Conservation (phyloP, 495 filamentous ascomycete genomes). For the Glutinoglossum americanum region DNA sequence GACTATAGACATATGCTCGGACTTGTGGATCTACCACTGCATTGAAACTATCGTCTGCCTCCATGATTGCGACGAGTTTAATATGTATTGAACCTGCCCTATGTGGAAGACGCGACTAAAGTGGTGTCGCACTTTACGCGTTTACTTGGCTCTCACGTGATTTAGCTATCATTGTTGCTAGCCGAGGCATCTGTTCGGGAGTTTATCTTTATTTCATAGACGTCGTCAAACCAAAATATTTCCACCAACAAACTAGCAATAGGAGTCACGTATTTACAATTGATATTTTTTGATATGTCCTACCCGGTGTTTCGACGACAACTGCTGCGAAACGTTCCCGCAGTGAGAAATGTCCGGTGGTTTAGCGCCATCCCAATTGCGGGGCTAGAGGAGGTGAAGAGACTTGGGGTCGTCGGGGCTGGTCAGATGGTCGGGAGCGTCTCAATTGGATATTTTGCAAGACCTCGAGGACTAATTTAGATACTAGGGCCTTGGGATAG, state of each 20-base stretch:
- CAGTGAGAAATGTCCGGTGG: neutral
- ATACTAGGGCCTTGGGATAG: constrained; percentile 77
- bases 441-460: neutral
- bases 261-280: neutral
- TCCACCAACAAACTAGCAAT: neutral
- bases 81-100: constrained; percentile 18
- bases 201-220: neutral
- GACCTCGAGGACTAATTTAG: constrained; percentile 1
- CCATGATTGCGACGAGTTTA: neutral
- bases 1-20: constrained; percentile 71
- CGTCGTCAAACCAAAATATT: neutral
- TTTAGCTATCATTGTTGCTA: neutral
- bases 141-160: neutral
- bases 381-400: constrained; percentile 47
- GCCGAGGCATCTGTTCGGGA: neutral
- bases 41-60: neutral
- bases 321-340: neutral
- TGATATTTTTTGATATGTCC: neutral
- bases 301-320: neutral
- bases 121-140: constrained; percentile 18
- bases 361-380: constrained; percentile 6
- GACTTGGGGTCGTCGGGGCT: constrained; percentile 78
- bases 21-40: constrained; percentile 57
- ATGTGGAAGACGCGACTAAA: constrained; percentile 27
- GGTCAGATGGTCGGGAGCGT: constrained; percentile 63